phyloP scores from a whole-genome alignment of 2,329 filamentous ascomycete genomes.

The Penicillium sp. region DNA sequence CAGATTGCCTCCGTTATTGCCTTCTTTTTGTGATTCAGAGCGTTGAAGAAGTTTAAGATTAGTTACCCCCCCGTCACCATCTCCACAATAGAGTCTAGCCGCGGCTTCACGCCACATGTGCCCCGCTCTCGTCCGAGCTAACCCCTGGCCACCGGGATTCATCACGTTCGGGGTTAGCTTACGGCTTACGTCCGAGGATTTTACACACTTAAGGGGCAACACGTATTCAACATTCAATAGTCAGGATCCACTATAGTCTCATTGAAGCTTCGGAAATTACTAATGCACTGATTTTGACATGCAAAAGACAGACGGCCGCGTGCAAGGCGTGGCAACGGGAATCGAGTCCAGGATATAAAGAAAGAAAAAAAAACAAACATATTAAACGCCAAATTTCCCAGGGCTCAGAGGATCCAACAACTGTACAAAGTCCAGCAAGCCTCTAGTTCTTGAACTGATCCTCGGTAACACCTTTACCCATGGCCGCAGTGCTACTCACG shows the following conservation, averaged over 20 bases:
- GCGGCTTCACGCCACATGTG: constrained; percentile 16
- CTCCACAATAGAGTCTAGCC: constrained; percentile 4
- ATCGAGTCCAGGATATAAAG: constrained; percentile 15
- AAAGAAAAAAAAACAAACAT: background rate
- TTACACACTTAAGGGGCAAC: too few relatives aligned
- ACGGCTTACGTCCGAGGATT: background rate
- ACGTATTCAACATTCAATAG: background rate
- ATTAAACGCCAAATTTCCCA: constrained; percentile 3
- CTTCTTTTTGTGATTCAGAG: background rate
- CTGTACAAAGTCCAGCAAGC: constrained; percentile 7
- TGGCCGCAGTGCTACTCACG: constrained; percentile 86
- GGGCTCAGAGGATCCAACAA: constrained; percentile 4
- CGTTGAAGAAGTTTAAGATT: background rate
- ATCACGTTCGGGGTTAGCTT: background rate
- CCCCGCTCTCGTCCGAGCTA: background rate
- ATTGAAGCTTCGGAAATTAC: background rate
- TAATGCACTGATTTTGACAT: constrained; percentile 14
- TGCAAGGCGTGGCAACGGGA: constrained; percentile 8
- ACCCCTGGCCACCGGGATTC: background rate
- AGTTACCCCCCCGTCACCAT: background rate
- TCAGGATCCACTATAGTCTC: background rate
- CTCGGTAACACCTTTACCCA: constrained; percentile 97
- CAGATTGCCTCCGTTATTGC: too few relatives aligned
- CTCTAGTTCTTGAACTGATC: constrained; percentile 74
- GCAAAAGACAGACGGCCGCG: constrained; percentile 4